These are phyloP conservation scores for Trichoderma parareesei DNA, from an alignment of 495 filamentous ascomycete genomes.

Conservation along the genomic window DNA sequence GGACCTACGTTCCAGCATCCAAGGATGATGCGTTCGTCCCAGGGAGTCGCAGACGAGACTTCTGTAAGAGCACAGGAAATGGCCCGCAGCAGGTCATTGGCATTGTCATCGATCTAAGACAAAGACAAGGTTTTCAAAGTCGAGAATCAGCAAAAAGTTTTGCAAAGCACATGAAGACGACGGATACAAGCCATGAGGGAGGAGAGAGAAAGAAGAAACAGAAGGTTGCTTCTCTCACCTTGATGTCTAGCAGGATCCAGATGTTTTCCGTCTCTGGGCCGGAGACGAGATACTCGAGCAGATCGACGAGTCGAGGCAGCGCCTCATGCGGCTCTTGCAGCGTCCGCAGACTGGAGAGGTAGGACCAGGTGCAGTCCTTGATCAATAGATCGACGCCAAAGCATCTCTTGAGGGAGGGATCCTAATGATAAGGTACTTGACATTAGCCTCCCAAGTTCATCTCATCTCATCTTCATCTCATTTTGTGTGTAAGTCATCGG, in stretches of 20 bases:
- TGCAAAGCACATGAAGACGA: no score
- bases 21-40: slow-evolving; percentile 64
- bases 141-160: no score
- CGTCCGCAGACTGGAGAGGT: slow-evolving; percentile 61
- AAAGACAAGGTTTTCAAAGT: neutral
- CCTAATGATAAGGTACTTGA: slow-evolving; percentile 36
- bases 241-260: slow-evolving; percentile 86
- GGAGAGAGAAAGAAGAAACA: no score
- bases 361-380: slow-evolving; percentile 64
- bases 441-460: neutral
- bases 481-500: neutral
- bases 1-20: slow-evolving; percentile 67
- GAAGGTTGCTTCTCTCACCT: slow-evolving; percentile 37
- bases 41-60: slow-evolving; percentile 45
- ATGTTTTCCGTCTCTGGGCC: slow-evolving; percentile 48
- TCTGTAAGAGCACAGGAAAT: slow-evolving; percentile 53
- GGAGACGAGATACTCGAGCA: slow-evolving; percentile 60
- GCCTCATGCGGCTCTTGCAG: slow-evolving; percentile 54
- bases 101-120: slow-evolving; percentile 52
- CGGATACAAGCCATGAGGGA: no score
- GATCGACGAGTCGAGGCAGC: slow-evolving; percentile 68
- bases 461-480: slow-evolving; percentile 1
- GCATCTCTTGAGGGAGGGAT: slow-evolving; percentile 66
- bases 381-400: slow-evolving; percentile 65
- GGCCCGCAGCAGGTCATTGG: slow-evolving; percentile 56